Base-by-base conservation (phyloP, 768 basidiomycete species). In the Suillus ampliporus region DNA sequence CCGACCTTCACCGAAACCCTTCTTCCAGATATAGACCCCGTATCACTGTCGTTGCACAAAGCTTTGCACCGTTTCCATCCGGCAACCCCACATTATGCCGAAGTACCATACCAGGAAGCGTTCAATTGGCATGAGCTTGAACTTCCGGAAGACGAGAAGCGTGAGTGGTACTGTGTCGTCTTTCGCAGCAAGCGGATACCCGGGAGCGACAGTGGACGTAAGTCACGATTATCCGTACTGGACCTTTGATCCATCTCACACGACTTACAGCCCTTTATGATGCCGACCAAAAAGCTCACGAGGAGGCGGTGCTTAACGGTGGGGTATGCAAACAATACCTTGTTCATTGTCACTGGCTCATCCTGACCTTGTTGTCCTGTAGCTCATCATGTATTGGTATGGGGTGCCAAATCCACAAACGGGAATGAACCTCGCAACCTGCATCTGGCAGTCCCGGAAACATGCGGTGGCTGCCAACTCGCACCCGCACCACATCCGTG, bases 371-470 rank as follows among this genome's bases (percentile, higher is more conserved):
- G 63, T 60, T 44, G 46, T 38, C 48, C 23, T 41, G 53, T 44
- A 93, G 86, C 80, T 98, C 37, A 84, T 97, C 57, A 80, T 96
- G 72, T 98, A 98, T 74, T 98, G 97, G 96, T 96, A 95, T 68
- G 95, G 95, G 11, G 83, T 89, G 35, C 95, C 95, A 1, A 79
- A 92, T 67, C 83, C 83, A 54, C 73, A 80, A 41, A 91, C 91
- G 0, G 89, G 94, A 2, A 80, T 91, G 77, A 98, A 98, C 74
- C 86, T 97, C 59, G 95, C 96, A 9, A 97, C 95, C 19, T 98
- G 96, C 78, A 90, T 99, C 46, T 99, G 97, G 96, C 89, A 91
- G 77, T 93, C 91, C 46, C 88, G 95, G 7, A 84, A 84, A 67
- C 90, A 95, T 64, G 97, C 96, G 5, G 77, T 88, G 31, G 88